Percentiles rank a stretch among this genome's conserved stretches.
Conservation (phyloP, 805 yeast genomes). For the Candida namnaoensis region DNA sequence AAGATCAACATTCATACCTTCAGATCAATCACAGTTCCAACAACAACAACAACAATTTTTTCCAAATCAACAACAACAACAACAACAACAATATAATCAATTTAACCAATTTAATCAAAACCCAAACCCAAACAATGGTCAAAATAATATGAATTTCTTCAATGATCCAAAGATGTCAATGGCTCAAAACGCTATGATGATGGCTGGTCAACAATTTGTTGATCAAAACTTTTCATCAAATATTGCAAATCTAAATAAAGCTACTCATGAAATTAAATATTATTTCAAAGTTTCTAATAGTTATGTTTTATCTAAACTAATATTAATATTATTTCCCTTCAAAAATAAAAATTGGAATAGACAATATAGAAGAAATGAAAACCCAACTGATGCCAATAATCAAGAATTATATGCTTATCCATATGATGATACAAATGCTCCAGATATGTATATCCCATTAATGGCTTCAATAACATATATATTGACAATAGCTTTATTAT, state of each 20-base stretch:
- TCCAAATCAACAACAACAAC: slow-evolving; percentile 18
- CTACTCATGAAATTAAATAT: slow-evolving; percentile 56
- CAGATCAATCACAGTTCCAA: slow-evolving; percentile 23
- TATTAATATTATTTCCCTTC: slow-evolving; percentile 79
- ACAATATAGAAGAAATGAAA: slow-evolving; percentile 25
- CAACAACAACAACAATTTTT: slow-evolving; percentile 18
- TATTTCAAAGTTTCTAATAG: slow-evolving; percentile 89
- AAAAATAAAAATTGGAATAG: slow-evolving; percentile 79
- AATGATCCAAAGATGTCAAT: slow-evolving; percentile 74
- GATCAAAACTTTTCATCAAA: slow-evolving; percentile 49
- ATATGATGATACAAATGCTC: slow-evolving; percentile 82
- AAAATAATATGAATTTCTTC: slow-evolving; percentile 32
- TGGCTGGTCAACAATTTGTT: slow-evolving; percentile 68
- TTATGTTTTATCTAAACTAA: slow-evolving; percentile 70
- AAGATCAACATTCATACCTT: slow-evolving; percentile 8
- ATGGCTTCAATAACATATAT: slow-evolving; percentile 91
- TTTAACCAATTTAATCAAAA: neutral
- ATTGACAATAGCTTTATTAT: slow-evolving; percentile 71
- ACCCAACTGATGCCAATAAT: slow-evolving; percentile 22
- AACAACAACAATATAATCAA: slow-evolving; percentile 8
- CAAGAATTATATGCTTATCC: slow-evolving; percentile 58
- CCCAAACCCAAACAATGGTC: slow-evolving; percentile 4
- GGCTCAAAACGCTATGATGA: slow-evolving; percentile 74
- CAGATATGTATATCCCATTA: slow-evolving; percentile 90
- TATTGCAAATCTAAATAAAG: slow-evolving; percentile 30